A percentile compares a stretch with the other conserved stretches of the same genome.
Conservation (phyloP, 2,329 filamentous ascomycete genomes). For the Xylariaceae sp. region DNA sequence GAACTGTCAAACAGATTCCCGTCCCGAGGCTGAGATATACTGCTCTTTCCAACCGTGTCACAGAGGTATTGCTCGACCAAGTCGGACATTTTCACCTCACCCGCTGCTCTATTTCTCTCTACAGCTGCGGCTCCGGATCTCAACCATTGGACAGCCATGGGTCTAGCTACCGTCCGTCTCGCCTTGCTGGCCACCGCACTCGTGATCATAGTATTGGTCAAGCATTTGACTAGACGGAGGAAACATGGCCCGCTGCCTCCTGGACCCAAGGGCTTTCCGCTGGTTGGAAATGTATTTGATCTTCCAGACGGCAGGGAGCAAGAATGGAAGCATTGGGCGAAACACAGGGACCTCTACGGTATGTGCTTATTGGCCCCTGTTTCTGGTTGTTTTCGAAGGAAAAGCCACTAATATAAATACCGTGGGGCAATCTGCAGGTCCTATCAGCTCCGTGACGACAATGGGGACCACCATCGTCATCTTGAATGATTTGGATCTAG, state of each 20-base stretch:
- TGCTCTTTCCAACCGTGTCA: too few relatives aligned
- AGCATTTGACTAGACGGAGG: not conserved
- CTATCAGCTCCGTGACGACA: constrained; percentile 36
- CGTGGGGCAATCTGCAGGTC: constrained; percentile 18
- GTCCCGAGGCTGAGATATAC: too few relatives aligned
- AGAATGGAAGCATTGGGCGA: constrained; percentile 38
- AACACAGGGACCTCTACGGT: constrained; percentile 34
- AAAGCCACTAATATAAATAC: not conserved
- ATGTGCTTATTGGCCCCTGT: not conserved
- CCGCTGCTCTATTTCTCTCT: too few relatives aligned
- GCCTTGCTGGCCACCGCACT: constrained; percentile 2
- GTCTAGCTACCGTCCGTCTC: not conserved
- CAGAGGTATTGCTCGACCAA: too few relatives aligned
- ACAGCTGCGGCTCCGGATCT: too few relatives aligned
- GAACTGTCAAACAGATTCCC: too few relatives aligned
- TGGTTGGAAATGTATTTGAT: constrained; percentile 46
- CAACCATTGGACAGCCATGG: too few relatives aligned
- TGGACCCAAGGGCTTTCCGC: constrained; percentile 40
- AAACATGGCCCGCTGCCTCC: constrained; percentile 35
- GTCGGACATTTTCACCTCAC: too few relatives aligned
- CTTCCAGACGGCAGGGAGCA: constrained; percentile 35
- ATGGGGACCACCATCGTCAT: constrained; percentile 37
- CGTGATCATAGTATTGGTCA: not conserved
- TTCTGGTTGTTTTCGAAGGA: not conserved
- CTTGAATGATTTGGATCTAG: constrained; percentile 33